These are phyloP conservation scores for Ambrosiella beaveri DNA, from an alignment of 2,329 filamentous ascomycete species.

Conservation along the genomic window DNA sequence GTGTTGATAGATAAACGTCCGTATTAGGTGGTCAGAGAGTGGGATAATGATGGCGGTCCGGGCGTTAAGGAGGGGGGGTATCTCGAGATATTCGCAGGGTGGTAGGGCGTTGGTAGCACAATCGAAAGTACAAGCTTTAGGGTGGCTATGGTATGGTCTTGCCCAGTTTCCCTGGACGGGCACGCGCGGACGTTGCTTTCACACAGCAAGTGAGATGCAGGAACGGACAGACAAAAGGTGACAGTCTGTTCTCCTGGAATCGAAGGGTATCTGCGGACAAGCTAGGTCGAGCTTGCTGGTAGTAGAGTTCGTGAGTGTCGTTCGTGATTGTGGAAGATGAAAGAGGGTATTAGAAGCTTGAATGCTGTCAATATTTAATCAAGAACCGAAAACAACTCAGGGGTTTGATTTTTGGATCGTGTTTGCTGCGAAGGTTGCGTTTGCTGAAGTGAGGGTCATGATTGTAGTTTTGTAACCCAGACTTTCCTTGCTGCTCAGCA, in stretches of 20 bases:
- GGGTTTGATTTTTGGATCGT: neutral
- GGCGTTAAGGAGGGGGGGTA: neutral
- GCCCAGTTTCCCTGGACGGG: neutral
- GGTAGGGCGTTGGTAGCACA: neutral
- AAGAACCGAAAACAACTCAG: neutral
- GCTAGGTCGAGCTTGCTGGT: neutral
- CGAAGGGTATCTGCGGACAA: neutral
- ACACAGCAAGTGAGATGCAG: neutral
- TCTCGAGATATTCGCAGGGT: neutral
- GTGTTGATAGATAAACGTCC: neutral
- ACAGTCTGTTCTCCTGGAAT: conserved; percentile 1
- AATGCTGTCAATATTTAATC: no score
- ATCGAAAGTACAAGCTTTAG: neutral
- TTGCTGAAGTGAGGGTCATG: neutral
- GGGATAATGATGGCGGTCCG: neutral
- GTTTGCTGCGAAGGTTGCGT: neutral
- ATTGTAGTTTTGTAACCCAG: neutral
- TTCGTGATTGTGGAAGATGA: neutral
- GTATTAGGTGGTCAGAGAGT: neutral
- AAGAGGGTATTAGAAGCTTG: neutral
- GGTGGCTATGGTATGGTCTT: neutral
- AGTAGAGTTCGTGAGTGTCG: neutral
- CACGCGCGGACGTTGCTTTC: neutral
- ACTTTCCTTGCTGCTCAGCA: no score
- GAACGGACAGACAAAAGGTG: neutral